Evolutionary conservation across 306 rosid species (phyloP).

Genomic region (Dicorynia guianensis): DNA sequence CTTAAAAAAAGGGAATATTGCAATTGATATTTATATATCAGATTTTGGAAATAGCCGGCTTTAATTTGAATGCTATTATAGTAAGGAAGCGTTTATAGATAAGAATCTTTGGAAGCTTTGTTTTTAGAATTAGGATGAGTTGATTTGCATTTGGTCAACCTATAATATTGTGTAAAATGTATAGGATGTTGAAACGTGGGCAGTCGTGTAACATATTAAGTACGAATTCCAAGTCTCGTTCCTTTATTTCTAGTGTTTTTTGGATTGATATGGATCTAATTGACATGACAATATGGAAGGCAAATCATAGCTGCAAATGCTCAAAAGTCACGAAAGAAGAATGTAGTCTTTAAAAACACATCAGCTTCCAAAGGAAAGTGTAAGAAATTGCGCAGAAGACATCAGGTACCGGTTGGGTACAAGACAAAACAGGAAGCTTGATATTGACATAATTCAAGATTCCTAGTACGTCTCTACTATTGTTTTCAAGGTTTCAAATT

Average conservation of each 20-base stretch:
- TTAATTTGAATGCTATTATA: no score
- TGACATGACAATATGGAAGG: conserved; percentile 31
- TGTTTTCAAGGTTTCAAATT: conserved; percentile 30
- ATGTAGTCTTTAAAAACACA: background rate
- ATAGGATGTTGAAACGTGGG: background rate
- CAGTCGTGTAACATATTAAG: background rate
- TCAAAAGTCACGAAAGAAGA: no score
- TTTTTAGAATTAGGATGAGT: background rate
- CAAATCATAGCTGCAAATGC: background rate
- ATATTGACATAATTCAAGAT: conserved; percentile 42
- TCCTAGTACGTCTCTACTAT: conserved; percentile 38
- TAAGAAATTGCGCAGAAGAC: background rate
- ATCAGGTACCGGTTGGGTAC: conserved; percentile 8
- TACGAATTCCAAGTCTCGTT: background rate
- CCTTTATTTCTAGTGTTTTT: background rate
- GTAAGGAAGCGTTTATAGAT: conserved; percentile 2
- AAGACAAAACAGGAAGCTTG: conserved; percentile 50
- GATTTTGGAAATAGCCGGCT: no score
- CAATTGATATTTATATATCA: no score
- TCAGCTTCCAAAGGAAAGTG: background rate
- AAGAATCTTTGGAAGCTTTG: background rate
- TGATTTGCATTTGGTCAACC: conserved; percentile 3
- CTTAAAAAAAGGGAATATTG: no score
- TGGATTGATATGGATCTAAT: background rate
- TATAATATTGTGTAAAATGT: background rate